Percentiles rank a stretch among this genome's conserved stretches.
Evolutionary conservation across 306 rosid genomes (phyloP).

Genomic region (Astragalus glycyphyllos): DNA sequence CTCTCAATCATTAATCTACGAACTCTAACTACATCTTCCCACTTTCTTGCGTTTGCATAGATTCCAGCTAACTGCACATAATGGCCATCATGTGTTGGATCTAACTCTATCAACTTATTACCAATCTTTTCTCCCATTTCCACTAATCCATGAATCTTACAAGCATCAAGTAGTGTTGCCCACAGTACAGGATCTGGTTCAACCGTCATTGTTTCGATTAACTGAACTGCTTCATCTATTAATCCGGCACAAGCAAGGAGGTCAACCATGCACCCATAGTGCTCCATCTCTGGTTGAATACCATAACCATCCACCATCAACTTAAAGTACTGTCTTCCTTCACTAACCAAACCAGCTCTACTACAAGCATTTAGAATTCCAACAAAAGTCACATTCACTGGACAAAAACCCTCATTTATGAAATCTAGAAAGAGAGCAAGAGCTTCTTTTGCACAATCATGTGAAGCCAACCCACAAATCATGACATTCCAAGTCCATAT

Average conservation of each 20-base stretch:
- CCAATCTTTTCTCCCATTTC: constrained; percentile 81
- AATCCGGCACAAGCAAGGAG: constrained; percentile 70
- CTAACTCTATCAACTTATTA: constrained; percentile 64
- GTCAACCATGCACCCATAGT: constrained; percentile 90
- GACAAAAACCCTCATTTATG: constrained; percentile 58
- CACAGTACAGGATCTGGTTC: constrained; percentile 71
- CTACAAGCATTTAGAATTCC: constrained; percentile 85
- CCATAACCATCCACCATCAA: constrained; percentile 62
- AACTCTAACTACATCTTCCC: constrained; percentile 82
- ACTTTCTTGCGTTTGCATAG: constrained; percentile 76
- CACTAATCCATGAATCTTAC: constrained; percentile 67
- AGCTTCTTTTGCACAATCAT: constrained; percentile 65
- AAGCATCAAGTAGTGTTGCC: constrained; percentile 78
- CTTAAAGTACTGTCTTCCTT: constrained; percentile 65
- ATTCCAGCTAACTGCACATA: constrained; percentile 76
- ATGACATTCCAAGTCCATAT: constrained; percentile 80
- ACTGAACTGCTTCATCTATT: constrained; percentile 60
- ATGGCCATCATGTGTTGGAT: constrained; percentile 80
- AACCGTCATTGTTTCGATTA: constrained; percentile 61
- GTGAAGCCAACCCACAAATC: constrained; percentile 81
- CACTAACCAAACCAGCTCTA: constrained; percentile 66
- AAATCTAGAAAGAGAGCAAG: constrained; percentile 60
- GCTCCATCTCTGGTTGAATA: constrained; percentile 82
- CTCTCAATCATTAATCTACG: constrained; percentile 63
- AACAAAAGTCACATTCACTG: constrained; percentile 64